Evolutionary conservation across 371 early-diverging fungal genomes (phyloP).

Genomic region (Funneliformis caledonium): DNA sequence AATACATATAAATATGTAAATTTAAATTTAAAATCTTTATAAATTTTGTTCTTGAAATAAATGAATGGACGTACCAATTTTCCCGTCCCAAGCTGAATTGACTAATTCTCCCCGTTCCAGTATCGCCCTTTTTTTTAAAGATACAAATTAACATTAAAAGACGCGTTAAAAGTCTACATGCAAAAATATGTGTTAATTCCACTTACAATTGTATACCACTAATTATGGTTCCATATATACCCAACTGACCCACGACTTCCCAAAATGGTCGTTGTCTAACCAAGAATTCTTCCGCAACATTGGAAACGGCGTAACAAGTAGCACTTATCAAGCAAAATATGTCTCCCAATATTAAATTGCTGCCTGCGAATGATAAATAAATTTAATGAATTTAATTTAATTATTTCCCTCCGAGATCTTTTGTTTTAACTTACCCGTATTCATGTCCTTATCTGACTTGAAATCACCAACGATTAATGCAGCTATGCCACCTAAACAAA

Average conservation of each 20-base stretch:
- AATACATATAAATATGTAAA: no score
- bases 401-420: not conserved
- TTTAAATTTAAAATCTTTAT: not conserved
- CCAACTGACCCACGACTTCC: slow-evolving; percentile 74
- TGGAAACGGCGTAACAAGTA: slow-evolving; percentile 72
- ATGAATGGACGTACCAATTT: slow-evolving; percentile 33
- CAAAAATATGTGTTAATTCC: not conserved
- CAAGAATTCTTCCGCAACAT: slow-evolving; percentile 70
- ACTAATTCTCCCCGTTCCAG: slow-evolving; percentile 62
- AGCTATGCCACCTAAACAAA: slow-evolving; percentile 70
- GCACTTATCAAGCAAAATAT: slow-evolving; percentile 73
- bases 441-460: not conserved
- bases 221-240: slow-evolving; percentile 72
- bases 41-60: not conserved
- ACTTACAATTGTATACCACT: slow-evolving; percentile 67
- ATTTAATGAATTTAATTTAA: not conserved
- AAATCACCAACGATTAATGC: slow-evolving; percentile 69
- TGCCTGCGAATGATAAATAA: slow-evolving; percentile 42
- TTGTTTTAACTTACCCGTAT: slow-evolving; percentile 38
- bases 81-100: slow-evolving; percentile 49
- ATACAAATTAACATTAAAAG: not conserved
- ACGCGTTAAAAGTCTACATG: not conserved
- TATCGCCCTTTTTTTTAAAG: slow-evolving; percentile 43
- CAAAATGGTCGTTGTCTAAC: slow-evolving; percentile 69
- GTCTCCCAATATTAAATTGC: slow-evolving; percentile 67